Evolutionary conservation across 805 yeast species (phyloP).

Genomic region (Nakazawaea ernobii): DNA sequence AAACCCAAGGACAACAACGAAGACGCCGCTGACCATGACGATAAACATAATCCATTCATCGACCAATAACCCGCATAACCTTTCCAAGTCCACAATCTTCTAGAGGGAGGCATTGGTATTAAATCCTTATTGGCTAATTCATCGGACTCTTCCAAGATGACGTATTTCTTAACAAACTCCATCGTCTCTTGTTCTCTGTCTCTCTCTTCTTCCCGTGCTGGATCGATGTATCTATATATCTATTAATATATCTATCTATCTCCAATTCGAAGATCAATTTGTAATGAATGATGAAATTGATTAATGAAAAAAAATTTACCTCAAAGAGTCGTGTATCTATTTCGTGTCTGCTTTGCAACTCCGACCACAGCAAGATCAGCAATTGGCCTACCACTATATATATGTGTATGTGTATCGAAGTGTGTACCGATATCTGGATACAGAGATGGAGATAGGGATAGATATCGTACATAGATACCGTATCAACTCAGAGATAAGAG

Average conservation of each 20-base stretch:
- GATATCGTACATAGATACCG: too few relatives aligned
- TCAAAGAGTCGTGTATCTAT: too few relatives aligned
- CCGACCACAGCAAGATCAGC: too few relatives aligned
- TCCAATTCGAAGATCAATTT: constrained; percentile 9
- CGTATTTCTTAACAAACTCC: neutral
- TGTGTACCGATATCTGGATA: too few relatives aligned
- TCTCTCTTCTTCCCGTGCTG: neutral
- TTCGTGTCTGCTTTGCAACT: neutral
- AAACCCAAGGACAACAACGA: constrained; percentile 34
- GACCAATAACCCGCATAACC: constrained; percentile 16
- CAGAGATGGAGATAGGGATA: too few relatives aligned
- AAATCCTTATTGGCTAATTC: constrained; percentile 20
- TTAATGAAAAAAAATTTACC: too few relatives aligned
- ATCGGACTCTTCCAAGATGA: constrained; percentile 4
- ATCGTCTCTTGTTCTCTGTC: neutral
- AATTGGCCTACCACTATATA: too few relatives aligned
- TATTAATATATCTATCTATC: constrained; percentile 11
- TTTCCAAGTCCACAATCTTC: constrained; percentile 32
- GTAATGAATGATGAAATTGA: neutral
- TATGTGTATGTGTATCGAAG: too few relatives aligned
- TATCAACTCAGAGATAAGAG: too few relatives aligned
- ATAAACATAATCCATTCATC: constrained; percentile 33
- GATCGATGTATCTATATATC: neutral
- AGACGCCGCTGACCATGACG: constrained; percentile 41
- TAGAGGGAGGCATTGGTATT: constrained; percentile 30